Evolutionary conservation across 257 asterid genomes (phyloP), one percentile per base, ranked within the genome.

Genomic region (Nicotiana benthamiana): DNA sequence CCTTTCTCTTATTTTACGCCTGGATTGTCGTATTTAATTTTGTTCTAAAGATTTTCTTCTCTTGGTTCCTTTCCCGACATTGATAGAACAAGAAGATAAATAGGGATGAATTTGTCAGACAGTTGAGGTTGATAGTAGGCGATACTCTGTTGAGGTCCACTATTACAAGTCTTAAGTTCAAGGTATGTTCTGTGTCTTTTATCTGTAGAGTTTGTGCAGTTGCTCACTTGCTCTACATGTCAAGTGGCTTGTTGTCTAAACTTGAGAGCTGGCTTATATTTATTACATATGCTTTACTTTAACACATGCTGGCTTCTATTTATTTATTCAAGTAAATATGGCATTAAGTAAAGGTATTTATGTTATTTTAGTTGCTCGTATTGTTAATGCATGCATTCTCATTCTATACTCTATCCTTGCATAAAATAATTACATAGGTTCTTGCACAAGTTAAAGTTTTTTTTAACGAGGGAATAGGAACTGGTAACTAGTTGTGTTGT

Each of bases 91-190:
- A 94, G 89, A 84, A 84, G 91, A 87, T 93, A 57, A 86, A 66
- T 74, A 87, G 98, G 72, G 96, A 86, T 54, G 92, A 85, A 30
- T 91, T 94, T 79, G 88, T 93, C 43, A 88, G 75, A 84, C 88
- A 82, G 83, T 74, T 94, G 88, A 88, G 97, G 92, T 63, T 83
- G 80, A 87, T 86, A 28, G 91, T 90, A 46, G 98, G 98, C 1
- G 93, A 91, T 86, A 81, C 83, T 75, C 52, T 93, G 79, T 82
- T 94, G 83, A 89, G 83, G 89, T 86, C 91, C 26, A 87, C 89
- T 2, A 86, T 93, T 76, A 87, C 90, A 12, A 84, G 86, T 85
- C 92, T 91, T 80, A 89, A 85, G 87, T 4, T 83, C 87, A 87
- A 89, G 96, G 97, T 90, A 82, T 79, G 83, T 4, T 62, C 84